These are phyloP conservation scores for Apiotrichum gracile DNA, from an alignment of 1,284 basidiomycete genomes.

Conservation along the genomic window DNA sequence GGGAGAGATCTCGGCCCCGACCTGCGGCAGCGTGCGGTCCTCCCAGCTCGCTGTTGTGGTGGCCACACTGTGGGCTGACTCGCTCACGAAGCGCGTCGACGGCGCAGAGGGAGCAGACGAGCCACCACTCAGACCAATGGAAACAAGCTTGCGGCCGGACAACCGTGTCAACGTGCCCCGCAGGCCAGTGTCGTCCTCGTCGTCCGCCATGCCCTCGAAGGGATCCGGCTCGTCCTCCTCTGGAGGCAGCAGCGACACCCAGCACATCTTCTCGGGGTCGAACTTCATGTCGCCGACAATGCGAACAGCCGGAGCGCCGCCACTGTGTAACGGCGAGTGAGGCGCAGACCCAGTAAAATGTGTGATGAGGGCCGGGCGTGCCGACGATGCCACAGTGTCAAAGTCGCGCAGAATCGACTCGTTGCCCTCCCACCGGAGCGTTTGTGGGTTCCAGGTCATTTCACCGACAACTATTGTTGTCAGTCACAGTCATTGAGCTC, in stretches of 20 bases:
- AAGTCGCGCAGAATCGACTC: slow-evolving; percentile 84
- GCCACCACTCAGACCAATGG: slow-evolving; percentile 19
- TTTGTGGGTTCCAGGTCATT: slow-evolving; percentile 91
- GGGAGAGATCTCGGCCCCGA: slow-evolving; percentile 5
- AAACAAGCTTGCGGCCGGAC: slow-evolving; percentile 23
- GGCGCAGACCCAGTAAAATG: slow-evolving; percentile 69
- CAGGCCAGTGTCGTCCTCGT: slow-evolving; percentile 58
- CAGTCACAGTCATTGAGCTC: background rate
- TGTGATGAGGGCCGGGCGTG: slow-evolving; percentile 90
- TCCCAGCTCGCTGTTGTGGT: slow-evolving; percentile 15
- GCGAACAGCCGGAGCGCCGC: slow-evolving; percentile 43
- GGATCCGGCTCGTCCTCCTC: slow-evolving; percentile 91
- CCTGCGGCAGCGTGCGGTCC: slow-evolving; percentile 8
- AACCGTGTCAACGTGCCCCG: slow-evolving; percentile 61
- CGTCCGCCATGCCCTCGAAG: slow-evolving; percentile 81
- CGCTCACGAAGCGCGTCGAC: slow-evolving; percentile 9
- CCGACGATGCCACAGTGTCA: slow-evolving; percentile 73
- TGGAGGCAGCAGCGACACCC: slow-evolving; percentile 74
- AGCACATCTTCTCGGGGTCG: slow-evolving; percentile 87
- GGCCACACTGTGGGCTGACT: slow-evolving; percentile 27
- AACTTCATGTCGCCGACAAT: slow-evolving; percentile 97
- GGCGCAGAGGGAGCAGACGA: background rate
- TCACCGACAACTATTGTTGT: slow-evolving; percentile 68
- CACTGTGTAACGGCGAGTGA: background rate
- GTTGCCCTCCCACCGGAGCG: slow-evolving; percentile 92